Conservation (phyloP, 345 rosid genomes). For the Raphanus sativus region DNA sequence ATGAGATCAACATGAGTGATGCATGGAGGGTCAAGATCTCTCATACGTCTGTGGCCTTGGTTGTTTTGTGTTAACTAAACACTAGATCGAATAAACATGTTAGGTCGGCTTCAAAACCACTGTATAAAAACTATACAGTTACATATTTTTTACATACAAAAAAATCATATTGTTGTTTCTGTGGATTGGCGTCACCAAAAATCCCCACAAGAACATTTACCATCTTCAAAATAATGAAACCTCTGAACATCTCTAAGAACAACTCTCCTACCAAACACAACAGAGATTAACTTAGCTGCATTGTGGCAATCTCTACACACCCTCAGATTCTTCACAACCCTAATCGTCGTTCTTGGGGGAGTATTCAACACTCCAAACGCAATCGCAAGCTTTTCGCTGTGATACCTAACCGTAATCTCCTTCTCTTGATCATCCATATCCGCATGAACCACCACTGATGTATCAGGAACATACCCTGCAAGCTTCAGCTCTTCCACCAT, state of each 20-base stretch:
- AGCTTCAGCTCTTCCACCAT: conserved; percentile 69
- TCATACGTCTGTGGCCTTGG: no score
- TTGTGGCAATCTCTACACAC: conserved; percentile 88
- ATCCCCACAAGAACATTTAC: conserved; percentile 79
- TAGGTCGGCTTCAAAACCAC: background rate
- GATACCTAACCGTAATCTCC: conserved; percentile 68
- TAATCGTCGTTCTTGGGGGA: conserved; percentile 63
- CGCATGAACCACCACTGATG: conserved; percentile 55
- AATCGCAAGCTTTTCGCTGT: conserved; percentile 85
- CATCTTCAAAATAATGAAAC: conserved; percentile 84
- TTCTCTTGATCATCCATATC: conserved; percentile 69
- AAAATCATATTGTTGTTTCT: background rate
- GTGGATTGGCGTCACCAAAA: conserved; percentile 56
- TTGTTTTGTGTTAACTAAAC: background rate
- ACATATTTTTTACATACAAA: background rate
- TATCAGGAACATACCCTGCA: conserved; percentile 79
- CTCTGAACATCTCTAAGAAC: conserved; percentile 87
- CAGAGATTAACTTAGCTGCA: conserved; percentile 73
- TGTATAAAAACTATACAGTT: conserved; percentile 9
- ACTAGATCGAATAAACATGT: conserved; percentile 7
- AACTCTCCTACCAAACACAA: conserved; percentile 59
- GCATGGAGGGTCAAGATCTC: background rate
- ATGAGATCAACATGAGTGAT: background rate
- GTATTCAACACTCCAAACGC: conserved; percentile 74
- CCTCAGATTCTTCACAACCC: conserved; percentile 82